These are phyloP conservation scores for Setomelanomma holmii DNA, from an alignment of 2,329 filamentous ascomycete species.

Conservation along the genomic window DNA sequence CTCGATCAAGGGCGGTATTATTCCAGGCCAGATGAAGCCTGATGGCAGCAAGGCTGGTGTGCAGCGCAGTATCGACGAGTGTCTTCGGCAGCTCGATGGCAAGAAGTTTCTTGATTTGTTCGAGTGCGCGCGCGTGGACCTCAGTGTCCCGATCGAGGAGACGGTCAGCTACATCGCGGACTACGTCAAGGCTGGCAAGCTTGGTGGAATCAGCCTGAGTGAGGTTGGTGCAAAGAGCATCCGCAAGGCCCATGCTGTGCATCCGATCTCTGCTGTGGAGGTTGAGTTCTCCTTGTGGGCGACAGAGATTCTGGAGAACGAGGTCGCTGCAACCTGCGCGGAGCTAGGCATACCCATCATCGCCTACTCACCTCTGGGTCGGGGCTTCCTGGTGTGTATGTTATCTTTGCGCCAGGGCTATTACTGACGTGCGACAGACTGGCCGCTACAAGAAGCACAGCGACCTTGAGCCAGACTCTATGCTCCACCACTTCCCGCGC, in stretches of 20 bases:
- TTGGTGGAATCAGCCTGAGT: constrained; percentile 56
- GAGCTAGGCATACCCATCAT: constrained; percentile 73
- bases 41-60: constrained; percentile 53
- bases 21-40: constrained; percentile 41
- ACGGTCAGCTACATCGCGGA: constrained; percentile 52
- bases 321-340: constrained; percentile 62
- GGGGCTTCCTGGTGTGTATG: constrained; percentile 59
- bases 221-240: constrained; percentile 57
- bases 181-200: constrained; percentile 50
- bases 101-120: constrained; percentile 60
- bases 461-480: constrained; percentile 67
- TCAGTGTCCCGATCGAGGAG: constrained; percentile 53
- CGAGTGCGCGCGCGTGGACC: constrained; percentile 55
- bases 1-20: constrained; percentile 58
- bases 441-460: constrained; percentile 55
- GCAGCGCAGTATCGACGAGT: constrained; percentile 55
- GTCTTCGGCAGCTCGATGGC: constrained; percentile 52
- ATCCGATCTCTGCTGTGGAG: constrained; percentile 66
- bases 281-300: constrained; percentile 66
- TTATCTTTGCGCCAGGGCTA: background rate
- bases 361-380: constrained; percentile 73
- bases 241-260: constrained; percentile 58
- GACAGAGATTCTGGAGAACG: constrained; percentile 65
- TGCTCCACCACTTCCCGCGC: constrained; percentile 59
- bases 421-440: constrained; percentile 43